Conservation (phyloP, 2,329 filamentous ascomycete species). For the Knufia petricola region DNA sequence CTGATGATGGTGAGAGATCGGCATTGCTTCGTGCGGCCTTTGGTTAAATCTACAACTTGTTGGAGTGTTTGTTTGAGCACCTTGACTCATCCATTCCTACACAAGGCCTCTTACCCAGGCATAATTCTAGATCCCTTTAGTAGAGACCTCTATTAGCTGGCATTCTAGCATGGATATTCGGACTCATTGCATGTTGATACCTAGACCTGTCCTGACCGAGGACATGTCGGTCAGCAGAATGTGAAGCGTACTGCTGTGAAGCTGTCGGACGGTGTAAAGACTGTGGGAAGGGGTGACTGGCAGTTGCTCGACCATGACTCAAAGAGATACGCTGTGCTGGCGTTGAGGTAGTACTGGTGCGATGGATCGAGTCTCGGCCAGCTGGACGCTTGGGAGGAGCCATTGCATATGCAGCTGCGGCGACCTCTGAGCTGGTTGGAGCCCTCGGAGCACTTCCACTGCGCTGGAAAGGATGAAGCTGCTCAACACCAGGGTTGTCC, state of each 20-base stretch:
- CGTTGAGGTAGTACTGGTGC: background rate
- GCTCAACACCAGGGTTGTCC: slow-evolving; percentile 27
- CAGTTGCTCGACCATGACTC: background rate
- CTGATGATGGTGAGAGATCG: slow-evolving; percentile 5
- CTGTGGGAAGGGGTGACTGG: slow-evolving; percentile 2
- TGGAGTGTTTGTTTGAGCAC: too few species aligned
- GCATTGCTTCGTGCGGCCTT: slow-evolving; percentile 7
- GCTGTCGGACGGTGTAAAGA: background rate
- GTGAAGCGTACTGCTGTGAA: background rate
- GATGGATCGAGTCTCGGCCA: background rate
- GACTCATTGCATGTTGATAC: background rate
- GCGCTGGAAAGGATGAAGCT: slow-evolving; percentile 31
- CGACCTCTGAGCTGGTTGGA: slow-evolving; percentile 20
- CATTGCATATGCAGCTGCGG: slow-evolving; percentile 23
- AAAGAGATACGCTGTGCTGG: slow-evolving; percentile 1
- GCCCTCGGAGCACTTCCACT: slow-evolving; percentile 30
- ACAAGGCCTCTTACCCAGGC: too few species aligned
- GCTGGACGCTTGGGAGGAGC: slow-evolving; percentile 24
- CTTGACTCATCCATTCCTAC: too few species aligned
- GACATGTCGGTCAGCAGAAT: background rate
- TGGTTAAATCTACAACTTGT: too few species aligned
- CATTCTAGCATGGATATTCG: background rate
- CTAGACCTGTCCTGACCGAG: background rate
- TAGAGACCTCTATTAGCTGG: background rate
- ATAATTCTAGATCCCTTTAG: too few species aligned